Evolutionary conservation across 1,139 yeast species (phyloP), one percentile per base, ranked within the genome.

Genomic region (Nakaseomyces nivariensis): DNA sequence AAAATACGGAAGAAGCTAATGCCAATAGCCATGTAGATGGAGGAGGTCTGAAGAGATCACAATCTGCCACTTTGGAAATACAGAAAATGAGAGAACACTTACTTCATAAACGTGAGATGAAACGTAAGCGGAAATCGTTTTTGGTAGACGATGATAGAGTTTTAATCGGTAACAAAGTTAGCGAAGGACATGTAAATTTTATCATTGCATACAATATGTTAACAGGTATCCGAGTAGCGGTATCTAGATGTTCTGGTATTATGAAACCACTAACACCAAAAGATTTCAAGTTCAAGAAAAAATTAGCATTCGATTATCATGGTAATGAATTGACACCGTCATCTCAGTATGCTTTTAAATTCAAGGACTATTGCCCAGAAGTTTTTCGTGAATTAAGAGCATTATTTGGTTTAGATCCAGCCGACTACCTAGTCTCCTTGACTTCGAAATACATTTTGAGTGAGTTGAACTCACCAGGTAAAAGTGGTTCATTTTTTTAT

Each of bases 171-270:
- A 85, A 86, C 55, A 82, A 84, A 57, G 92, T 89, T 45, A 79
- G 85, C 54, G 96, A 88, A 67, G 97, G 96, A 44, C 97, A 92
- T 63, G 89, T 81, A 49, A 92, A 90, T 67, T 94, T 85, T 61
- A 88, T 89, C 37, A 82, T 92, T 74, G 98, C 97, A 0, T 94
- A 92, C 67, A 89, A 92, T 67, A 92, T 94, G 97, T 75, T 94
- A 51, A 90, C 98, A 0, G 98, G 99, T 10, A 92, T 94, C 48
- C 75, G 98, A 52, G 96, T 90, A 1, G 94, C 97, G 0, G 97
- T 89, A 1, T 86, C 96, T 9, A 73, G 96, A 51, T 85, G 95
- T 60, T 87, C 96, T 0, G 95, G 95, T 44, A 76, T 85, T 7
- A 86, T 88, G 78, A 78, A 83, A 51, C 82, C 84, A 37, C 70